These are phyloP conservation scores for Ceratobasidium sp. DNA, from an alignment of 1,284 basidiomycete species.

Conservation along the genomic window DNA sequence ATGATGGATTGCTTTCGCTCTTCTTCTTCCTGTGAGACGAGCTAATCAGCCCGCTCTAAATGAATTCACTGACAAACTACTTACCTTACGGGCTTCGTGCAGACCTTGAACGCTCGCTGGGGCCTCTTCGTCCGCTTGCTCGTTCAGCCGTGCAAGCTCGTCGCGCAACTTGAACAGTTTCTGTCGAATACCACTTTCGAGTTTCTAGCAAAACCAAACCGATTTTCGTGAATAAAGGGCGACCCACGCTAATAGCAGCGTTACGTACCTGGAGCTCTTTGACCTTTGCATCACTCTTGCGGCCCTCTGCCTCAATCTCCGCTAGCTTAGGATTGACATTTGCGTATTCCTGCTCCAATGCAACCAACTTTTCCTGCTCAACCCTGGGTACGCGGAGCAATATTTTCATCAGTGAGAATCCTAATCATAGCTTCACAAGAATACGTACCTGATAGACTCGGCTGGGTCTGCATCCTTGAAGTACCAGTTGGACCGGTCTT, in stretches of 20 bases:
- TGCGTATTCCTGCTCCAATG: constrained; percentile 28
- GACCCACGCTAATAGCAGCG: no score
- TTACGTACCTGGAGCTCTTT: constrained; percentile 29
- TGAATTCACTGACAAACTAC: constrained; percentile 54
- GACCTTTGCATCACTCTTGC: constrained; percentile 21
- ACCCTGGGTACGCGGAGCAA: background rate
- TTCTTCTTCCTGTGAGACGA: constrained; percentile 61
- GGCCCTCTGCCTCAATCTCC: constrained; percentile 27
- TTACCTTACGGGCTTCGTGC: constrained; percentile 61
- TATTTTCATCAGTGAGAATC: background rate
- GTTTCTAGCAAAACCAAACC: constrained; percentile 47
- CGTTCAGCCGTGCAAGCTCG: constrained; percentile 58
- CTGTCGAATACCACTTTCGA: constrained; percentile 50
- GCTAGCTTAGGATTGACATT: constrained; percentile 23
- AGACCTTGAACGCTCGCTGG: constrained; percentile 77
- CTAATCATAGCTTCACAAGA: no score
- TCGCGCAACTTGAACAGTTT: constrained; percentile 53
- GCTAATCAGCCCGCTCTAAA: background rate
- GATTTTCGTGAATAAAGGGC: no score
- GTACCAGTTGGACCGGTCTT: constrained; percentile 28
- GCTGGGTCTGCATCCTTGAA: constrained; percentile 16
- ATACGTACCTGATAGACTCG: constrained; percentile 18
- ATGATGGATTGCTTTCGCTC: constrained; percentile 58
- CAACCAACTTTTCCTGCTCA: constrained; percentile 21
- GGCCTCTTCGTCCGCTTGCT: constrained; percentile 76